These are phyloP conservation scores for Umbelopsis vinacea DNA, from an alignment of 192 early-diverging fungal genomes.

Conservation along the genomic window DNA sequence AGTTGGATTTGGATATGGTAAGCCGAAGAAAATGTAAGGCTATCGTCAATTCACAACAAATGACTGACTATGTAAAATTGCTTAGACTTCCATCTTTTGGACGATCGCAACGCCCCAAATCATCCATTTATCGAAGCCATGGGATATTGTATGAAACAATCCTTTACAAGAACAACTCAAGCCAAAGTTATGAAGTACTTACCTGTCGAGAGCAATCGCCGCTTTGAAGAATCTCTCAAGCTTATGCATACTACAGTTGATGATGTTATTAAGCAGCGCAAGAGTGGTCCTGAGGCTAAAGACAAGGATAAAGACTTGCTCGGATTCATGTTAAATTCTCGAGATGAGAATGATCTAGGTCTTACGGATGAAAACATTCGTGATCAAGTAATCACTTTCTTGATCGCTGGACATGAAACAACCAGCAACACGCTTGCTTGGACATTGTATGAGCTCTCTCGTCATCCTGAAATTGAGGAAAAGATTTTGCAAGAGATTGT, in stretches of 20 bases:
- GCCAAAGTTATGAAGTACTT: constrained; percentile 49
- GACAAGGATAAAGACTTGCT: constrained; percentile 52
- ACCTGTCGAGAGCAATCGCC: constrained; percentile 45
- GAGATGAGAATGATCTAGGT: constrained; percentile 37
- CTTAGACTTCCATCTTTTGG: constrained; percentile 45
- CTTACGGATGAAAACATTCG: constrained; percentile 54
- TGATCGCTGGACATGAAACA: constrained; percentile 62
- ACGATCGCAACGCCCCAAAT: constrained; percentile 12
- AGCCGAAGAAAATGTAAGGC: background rate
- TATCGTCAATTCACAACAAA: background rate
- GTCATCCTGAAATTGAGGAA: constrained; percentile 46
- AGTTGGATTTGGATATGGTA: constrained; percentile 52
- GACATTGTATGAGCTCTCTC: constrained; percentile 50
- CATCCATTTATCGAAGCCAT: constrained; percentile 43
- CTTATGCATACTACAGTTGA: constrained; percentile 55
- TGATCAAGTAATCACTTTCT: constrained; percentile 66
- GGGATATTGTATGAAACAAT: constrained; percentile 44
- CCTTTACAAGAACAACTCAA: constrained; percentile 31
- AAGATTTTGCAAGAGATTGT: constrained; percentile 55
- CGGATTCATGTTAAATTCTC: constrained; percentile 61
- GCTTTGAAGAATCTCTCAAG: constrained; percentile 39
- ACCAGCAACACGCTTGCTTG: constrained; percentile 59
- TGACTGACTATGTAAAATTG: background rate
- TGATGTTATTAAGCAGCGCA: constrained; percentile 55
- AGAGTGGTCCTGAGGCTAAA: constrained; percentile 32